Evolutionary conservation across 768 basidiomycete species (phyloP), one percentile per base, ranked within the genome.

Genomic region (Hygrocybe punicea): DNA sequence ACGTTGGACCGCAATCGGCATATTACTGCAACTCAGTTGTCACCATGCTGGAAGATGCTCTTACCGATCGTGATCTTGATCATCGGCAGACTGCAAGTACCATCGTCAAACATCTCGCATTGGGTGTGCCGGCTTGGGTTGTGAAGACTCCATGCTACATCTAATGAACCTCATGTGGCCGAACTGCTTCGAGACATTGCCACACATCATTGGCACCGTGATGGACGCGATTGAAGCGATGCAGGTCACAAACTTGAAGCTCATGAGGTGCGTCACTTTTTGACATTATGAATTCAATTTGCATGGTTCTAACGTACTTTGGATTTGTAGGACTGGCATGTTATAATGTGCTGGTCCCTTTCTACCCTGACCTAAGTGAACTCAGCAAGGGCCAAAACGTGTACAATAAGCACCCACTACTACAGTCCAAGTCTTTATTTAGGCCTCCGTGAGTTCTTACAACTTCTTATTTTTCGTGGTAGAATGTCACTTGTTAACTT

Each of bases 161-260:
- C 74, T 98, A 49, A 92, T 98, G 87, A 99, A 99, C 70, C 83
- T 99, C 25, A 91, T 98, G 13, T 98, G 95, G 95, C 97, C 97
- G 1, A 98, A 98, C 69, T 95, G 94, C 72, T 98, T 98, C 71
- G 96, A 98, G 77, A 96, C 95, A 1, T 93, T 89, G 13, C 97
- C 97, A 5, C 97, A 99, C 74, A 95, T 99, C 58, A 98, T 98
- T 60, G 93, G 93, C 33, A 91, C 94, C 5, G 92, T 98, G 42
- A 95, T 98, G 92, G 97, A 98, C 49, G 97, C 97, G 0, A 81
- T 99, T 64, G 97, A 98, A 73, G 91, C 92, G 1, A 98, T 98
- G 94, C 83, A 95, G 21, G 90, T 98, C 40, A 93, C 94, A 7
- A 96, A n/a, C n/a, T n/a, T n/a, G n/a, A n/a, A 71, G 97, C 98